Base-by-base conservation (phyloP, 140 eudicot species). In the Artemisia princeps region DNA sequence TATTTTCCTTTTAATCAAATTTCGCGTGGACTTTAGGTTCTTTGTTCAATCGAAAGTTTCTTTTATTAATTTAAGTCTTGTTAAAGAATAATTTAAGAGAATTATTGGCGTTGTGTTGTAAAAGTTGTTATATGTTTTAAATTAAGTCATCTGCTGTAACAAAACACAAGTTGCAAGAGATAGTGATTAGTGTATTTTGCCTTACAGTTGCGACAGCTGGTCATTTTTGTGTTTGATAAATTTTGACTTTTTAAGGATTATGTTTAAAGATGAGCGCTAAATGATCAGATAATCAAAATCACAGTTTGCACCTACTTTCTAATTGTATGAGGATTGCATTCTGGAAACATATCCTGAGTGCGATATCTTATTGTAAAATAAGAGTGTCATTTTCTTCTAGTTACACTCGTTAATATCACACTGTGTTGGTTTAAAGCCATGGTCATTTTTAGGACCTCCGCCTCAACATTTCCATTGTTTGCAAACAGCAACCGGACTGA, bases 1-100 rank as follows among this genome's bases (percentile, higher is more conserved):
- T 23, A 23, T 69, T 13, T 37, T 26, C 52, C 44, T 17, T n/a
- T 51, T 33, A 20, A 0, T 16, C 9, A 23, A 1, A 10, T 17
- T 24, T 73, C 62, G 20, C 16, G 45, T 57, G 48, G 22, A 73
- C 45, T 45, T 56, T 48, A 53, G 17, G 28, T 6, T 44, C 37
- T 49, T 24, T 2, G 28, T 8, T 16, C 22, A 55, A 9, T 30
- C 28, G 44, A 6, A 40, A n/a, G 28, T 61, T 54, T 11, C 3
- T 62, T 52, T 66, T 15, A 30, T 24, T 26, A n/a, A 46, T 10
- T 37, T 50, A 37, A 24, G 12, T 8, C 46, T 28, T 24, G 59
- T 64, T 44, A 45, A 64, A 42, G 20, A 44, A 64, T 45, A 15
- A 16, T 62, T 4, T 4, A 19, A 37, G 8, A 24, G 49, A 2